phyloP scores from a whole-genome alignment of 768 basidiomycete species.

The Tylopilus plumbeoviolaceoides region DNA sequence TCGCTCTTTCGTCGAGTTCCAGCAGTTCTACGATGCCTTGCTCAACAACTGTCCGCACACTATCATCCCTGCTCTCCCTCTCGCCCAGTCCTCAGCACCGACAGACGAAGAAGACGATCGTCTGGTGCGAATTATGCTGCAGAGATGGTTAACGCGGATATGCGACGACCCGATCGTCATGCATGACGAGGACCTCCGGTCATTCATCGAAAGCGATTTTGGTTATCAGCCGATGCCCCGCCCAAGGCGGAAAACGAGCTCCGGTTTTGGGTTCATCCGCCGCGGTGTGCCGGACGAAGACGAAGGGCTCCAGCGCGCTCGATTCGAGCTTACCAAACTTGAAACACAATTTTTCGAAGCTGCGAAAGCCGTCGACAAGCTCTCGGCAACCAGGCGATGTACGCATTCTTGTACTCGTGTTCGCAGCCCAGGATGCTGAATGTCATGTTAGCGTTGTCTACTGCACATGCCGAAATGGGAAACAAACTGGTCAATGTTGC shows the following conservation, averaged over 20 bases:
- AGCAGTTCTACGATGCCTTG: slow-evolving; percentile 88
- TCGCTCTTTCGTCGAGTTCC: slow-evolving; percentile 92
- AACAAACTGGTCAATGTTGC: slow-evolving; percentile 88
- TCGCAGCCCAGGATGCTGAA: not conserved
- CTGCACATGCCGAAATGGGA: slow-evolving; percentile 85
- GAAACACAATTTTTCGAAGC: slow-evolving; percentile 92
- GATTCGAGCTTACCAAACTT: slow-evolving; percentile 87
- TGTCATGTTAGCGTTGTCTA: slow-evolving; percentile 58
- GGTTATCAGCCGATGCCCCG: slow-evolving; percentile 87
- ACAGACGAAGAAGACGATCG: slow-evolving; percentile 99
- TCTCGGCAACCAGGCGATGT: slow-evolving; percentile 80
- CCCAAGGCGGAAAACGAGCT: slow-evolving; percentile 64
- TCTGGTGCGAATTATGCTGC: slow-evolving; percentile 90
- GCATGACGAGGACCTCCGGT: slow-evolving; percentile 88
- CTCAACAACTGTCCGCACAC: slow-evolving; percentile 92
- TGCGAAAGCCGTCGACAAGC: slow-evolving; percentile 85
- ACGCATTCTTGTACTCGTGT: slow-evolving; percentile 13
- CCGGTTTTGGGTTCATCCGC: slow-evolving; percentile 73
- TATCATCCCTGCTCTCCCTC: slow-evolving; percentile 90
- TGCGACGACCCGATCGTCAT: slow-evolving; percentile 89
- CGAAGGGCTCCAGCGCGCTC: slow-evolving; percentile 84
- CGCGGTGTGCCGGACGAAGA: slow-evolving; percentile 90
- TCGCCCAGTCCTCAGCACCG: slow-evolving; percentile 94
- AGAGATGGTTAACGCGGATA: slow-evolving; percentile 89
- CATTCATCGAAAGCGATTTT: slow-evolving; percentile 97